Percentiles rank a stretch among this genome's conserved stretches.
These are phyloP conservation scores for Coemansia sp. DNA, from an alignment of 192 early-diverging fungal species.

Conservation along the genomic window DNA sequence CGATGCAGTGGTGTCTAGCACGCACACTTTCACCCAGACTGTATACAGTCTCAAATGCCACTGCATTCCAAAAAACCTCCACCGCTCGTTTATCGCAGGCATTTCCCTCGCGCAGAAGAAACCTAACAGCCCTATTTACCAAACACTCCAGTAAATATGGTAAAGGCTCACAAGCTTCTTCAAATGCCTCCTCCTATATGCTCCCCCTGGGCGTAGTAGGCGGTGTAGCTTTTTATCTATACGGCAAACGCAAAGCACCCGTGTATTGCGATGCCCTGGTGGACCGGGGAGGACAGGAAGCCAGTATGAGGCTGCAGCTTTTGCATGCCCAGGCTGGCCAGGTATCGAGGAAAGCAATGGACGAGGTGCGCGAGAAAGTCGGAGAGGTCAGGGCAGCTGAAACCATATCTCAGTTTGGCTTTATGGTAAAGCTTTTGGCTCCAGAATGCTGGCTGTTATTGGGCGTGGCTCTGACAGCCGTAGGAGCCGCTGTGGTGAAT, in stretches of 20 bases:
- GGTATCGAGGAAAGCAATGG: constrained; percentile 9
- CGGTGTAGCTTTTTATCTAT: constrained; percentile 15
- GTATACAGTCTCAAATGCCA: no score
- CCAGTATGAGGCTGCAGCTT: constrained; percentile 29
- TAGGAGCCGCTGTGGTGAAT: constrained; percentile 56
- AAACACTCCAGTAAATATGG: no score
- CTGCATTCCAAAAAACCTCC: no score
- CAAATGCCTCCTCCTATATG: not conserved
- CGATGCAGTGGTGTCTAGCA: no score
- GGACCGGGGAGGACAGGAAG: not conserved
- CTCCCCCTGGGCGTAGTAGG: constrained; percentile 19
- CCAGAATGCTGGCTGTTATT: constrained; percentile 54
- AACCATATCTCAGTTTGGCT: not conserved
- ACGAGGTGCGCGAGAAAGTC: not conserved
- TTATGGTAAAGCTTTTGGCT: constrained; percentile 38
- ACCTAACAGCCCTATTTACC: no score
- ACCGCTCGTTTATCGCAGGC: no score
- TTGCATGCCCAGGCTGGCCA: constrained; percentile 30
- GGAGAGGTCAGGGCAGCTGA: not conserved
- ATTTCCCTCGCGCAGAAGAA: no score
- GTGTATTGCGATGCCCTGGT: constrained; percentile 19
- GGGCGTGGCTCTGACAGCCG: constrained; percentile 54
- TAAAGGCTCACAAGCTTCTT: no score
- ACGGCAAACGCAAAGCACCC: constrained; percentile 1
- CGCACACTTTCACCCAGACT: no score